phyloP scores from a whole-genome alignment of 495 filamentous ascomycete genomes.

The Penicillium paradoxum region DNA sequence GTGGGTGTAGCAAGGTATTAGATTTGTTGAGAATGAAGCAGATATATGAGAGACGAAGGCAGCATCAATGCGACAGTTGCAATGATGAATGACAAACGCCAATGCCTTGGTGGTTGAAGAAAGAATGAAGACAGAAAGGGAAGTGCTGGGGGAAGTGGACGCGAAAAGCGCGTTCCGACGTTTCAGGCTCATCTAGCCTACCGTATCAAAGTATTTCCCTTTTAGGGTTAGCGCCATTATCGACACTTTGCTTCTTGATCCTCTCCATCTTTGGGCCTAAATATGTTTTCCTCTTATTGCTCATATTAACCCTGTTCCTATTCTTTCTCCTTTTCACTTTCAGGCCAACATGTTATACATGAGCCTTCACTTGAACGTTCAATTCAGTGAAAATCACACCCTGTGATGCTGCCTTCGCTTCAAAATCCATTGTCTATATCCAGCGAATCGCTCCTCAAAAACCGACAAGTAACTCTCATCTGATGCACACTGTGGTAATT shows the following conservation, averaged over 20 bases:
- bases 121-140: slow-evolving; percentile 2
- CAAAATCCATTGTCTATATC: not conserved
- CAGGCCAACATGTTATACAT: not conserved
- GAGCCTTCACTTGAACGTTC: not conserved
- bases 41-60: not conserved
- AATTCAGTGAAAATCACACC: not conserved
- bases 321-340: not conserved
- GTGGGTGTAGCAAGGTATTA: not conserved
- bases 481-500: not conserved
- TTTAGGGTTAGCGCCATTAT: slow-evolving; percentile 15
- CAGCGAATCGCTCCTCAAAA: not conserved
- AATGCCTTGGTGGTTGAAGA: not conserved
- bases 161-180: slow-evolving; percentile 31
- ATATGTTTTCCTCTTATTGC: not conserved
- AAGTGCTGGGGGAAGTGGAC: slow-evolving; percentile 14
- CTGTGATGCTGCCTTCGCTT: slow-evolving; percentile 2
- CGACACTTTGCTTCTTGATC: not conserved
- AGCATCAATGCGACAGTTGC: not conserved
- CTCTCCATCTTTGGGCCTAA: not conserved
- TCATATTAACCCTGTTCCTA: not conserved
- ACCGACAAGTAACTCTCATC: not conserved
- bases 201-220: slow-evolving; percentile 25
- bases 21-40: not conserved
- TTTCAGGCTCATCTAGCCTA: slow-evolving; percentile 4
- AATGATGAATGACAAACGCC: not conserved